Percentiles rank a stretch among this genome's conserved stretches.
These are phyloP conservation scores for Baorangia bicolor DNA, from an alignment of 768 basidiomycete species.

Conservation along the genomic window DNA sequence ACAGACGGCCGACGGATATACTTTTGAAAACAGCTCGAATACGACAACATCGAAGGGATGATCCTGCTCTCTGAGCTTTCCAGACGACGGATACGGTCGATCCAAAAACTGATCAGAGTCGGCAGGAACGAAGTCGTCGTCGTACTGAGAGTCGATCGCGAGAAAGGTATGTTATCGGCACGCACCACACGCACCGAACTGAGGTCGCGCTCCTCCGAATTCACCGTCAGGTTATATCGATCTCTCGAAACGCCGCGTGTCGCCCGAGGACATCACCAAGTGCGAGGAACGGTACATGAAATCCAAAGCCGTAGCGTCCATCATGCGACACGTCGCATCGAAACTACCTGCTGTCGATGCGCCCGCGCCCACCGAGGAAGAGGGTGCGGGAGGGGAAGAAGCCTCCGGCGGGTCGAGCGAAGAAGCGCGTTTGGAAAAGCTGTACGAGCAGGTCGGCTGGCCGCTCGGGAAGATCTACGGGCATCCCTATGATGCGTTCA, in stretches of 20 bases:
- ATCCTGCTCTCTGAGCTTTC: constrained; percentile 98
- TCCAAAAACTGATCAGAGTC: constrained; percentile 96
- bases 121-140: constrained; percentile 99
- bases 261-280: constrained; percentile 97
- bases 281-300: constrained; percentile 99
- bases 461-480: constrained; percentile 90
- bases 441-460: constrained; percentile 94
- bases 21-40: constrained; percentile 70
- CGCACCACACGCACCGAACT: background rate
- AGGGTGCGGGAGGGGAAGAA: constrained; percentile 23
- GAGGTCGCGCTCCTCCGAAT: background rate
- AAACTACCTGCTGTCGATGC: constrained; percentile 55
- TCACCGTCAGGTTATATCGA: constrained; percentile 84
- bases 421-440: constrained; percentile 75
- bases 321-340: constrained; percentile 87
- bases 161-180: constrained; percentile 76
- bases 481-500: constrained; percentile 97
- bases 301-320: constrained; percentile 92
- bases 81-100: constrained; percentile 91
- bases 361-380: constrained; percentile 30
- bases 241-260: constrained; percentile 96
- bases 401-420: constrained; percentile 48
- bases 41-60: constrained; percentile 99
- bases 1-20: background rate
- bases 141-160: constrained; percentile 96